Conservation (phyloP, 1,284 basidiomycete genomes). For the Cryptococcus sp. region DNA sequence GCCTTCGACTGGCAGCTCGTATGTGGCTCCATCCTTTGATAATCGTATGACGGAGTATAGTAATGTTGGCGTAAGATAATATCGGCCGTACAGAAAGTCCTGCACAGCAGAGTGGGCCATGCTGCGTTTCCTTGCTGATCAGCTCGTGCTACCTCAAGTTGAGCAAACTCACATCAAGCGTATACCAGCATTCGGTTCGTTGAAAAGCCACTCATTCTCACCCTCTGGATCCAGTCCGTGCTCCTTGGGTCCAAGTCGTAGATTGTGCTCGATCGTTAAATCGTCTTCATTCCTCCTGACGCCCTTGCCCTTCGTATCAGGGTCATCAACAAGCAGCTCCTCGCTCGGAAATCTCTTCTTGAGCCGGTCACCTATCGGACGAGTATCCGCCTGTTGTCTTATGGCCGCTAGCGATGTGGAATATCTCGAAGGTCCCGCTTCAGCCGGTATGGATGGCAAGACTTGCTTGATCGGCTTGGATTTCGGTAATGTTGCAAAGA, state of each 20-base stretch:
- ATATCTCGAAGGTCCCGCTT: not conserved
- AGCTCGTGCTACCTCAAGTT: not conserved
- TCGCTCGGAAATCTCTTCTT: not conserved
- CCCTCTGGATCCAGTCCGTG: conserved; percentile 48
- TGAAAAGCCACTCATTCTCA: conserved; percentile 56
- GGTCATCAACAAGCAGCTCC: no score
- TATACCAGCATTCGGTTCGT: conserved; percentile 87
- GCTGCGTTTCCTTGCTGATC: conserved; percentile 58
- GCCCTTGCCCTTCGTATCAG: conserved; percentile 6
- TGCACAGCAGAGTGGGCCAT: conserved; percentile 72
- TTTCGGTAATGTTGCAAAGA: not conserved
- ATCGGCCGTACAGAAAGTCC: conserved; percentile 77
- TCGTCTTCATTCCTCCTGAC: conserved; percentile 53
- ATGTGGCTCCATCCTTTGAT: conserved; percentile 69
- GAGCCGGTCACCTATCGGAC: not conserved
- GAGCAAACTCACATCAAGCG: conserved; percentile 62
- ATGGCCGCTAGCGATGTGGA: not conserved
- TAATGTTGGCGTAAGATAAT: conserved; percentile 77
- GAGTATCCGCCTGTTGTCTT: not conserved
- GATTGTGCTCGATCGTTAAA: conserved; percentile 67
- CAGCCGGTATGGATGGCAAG: not conserved
- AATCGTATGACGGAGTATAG: conserved; percentile 81
- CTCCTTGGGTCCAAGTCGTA: conserved; percentile 69
- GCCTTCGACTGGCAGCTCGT: conserved; percentile 82
- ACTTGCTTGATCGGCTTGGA: not conserved